These are phyloP conservation scores for Calonectria fujianensis DNA, from an alignment of 2,329 filamentous ascomycete genomes.

Conservation along the genomic window DNA sequence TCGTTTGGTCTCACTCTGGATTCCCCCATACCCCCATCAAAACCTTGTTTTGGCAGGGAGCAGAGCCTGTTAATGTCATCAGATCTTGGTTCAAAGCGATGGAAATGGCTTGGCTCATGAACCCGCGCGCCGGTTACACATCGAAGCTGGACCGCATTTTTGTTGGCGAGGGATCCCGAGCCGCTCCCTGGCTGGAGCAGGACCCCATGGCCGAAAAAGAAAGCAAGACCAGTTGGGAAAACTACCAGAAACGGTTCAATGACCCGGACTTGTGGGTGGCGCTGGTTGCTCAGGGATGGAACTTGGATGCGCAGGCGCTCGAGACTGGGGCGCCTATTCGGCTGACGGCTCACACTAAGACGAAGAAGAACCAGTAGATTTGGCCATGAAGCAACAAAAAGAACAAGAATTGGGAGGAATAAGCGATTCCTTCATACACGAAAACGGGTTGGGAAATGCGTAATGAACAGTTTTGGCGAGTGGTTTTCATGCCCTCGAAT, in stretches of 20 bases:
- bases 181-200: constrained; percentile 14
- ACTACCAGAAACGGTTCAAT: constrained; percentile 47
- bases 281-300: constrained; percentile 59
- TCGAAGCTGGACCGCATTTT: constrained; percentile 47
- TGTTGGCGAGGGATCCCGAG: constrained; percentile 22
- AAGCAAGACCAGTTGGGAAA: constrained; percentile 24
- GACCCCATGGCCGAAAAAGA: constrained; percentile 7
- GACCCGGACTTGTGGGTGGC: constrained; percentile 55
- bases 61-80: constrained; percentile 56
- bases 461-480: constrained; percentile 18
- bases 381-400: background rate
- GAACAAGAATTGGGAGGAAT: background rate
- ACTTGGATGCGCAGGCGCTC: constrained; percentile 58
- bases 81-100: constrained; percentile 62
- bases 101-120: constrained; percentile 61
- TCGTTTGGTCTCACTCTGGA: constrained; percentile 54
- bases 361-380: constrained; percentile 55
- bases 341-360: constrained; percentile 49
- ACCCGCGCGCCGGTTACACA: constrained; percentile 48
- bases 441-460: background rate
- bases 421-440: background rate
- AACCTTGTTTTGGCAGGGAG: constrained; percentile 60
- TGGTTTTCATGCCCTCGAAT: constrained; percentile 1
- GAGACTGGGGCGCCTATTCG: constrained; percentile 62
- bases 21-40: constrained; percentile 55